Evolutionary conservation across 305 asterid genomes (phyloP).

Genomic region (Lippia alba): DNA sequence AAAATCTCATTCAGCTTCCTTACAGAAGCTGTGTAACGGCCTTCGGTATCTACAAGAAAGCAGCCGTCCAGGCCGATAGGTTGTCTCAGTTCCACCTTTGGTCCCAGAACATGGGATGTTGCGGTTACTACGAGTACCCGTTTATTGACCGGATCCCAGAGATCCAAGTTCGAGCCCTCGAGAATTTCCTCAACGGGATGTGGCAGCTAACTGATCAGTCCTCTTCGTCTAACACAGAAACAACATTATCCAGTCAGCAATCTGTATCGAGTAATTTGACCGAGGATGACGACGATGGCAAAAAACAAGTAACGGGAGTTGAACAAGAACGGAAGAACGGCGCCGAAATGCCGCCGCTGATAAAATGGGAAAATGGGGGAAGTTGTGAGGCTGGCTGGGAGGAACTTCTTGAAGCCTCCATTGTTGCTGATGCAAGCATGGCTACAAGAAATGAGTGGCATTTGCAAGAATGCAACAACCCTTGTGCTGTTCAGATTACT

Average conservation of each 20-base stretch:
- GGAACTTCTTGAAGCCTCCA: slow-evolving; percentile 68
- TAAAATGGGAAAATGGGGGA: slow-evolving; percentile 50
- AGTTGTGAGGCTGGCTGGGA: slow-evolving; percentile 55
- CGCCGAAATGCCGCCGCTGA: slow-evolving; percentile 50
- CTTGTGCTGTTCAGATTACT: slow-evolving; percentile 27
- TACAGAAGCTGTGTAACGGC: slow-evolving; percentile 52
- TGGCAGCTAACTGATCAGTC: slow-evolving; percentile 65
- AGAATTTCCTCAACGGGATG: slow-evolving; percentile 61
- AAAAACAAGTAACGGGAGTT: slow-evolving; percentile 2
- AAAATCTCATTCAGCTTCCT: slow-evolving; percentile 61
- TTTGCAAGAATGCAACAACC: slow-evolving; percentile 44
- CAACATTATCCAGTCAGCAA: slow-evolving; percentile 35
- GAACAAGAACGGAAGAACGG: slow-evolving; percentile 30
- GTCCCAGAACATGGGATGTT: slow-evolving; percentile 60
- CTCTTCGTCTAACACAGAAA: slow-evolving; percentile 41
- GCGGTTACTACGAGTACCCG: slow-evolving; percentile 64
- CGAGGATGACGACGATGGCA: slow-evolving; percentile 29
- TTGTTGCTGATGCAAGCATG: slow-evolving; percentile 34
- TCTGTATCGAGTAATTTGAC: slow-evolving; percentile 38
- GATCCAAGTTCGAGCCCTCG: slow-evolving; percentile 64
- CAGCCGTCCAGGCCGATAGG: slow-evolving; percentile 58
- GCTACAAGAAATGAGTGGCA: slow-evolving; percentile 39
- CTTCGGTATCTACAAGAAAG: slow-evolving; percentile 63
- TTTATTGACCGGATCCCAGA: slow-evolving; percentile 60
- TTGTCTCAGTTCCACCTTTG: slow-evolving; percentile 55